Evolutionary conservation across 805 yeast genomes (phyloP), one percentile per base, ranked within the genome.

Genomic region (Starmerella potacharoeniae): DNA sequence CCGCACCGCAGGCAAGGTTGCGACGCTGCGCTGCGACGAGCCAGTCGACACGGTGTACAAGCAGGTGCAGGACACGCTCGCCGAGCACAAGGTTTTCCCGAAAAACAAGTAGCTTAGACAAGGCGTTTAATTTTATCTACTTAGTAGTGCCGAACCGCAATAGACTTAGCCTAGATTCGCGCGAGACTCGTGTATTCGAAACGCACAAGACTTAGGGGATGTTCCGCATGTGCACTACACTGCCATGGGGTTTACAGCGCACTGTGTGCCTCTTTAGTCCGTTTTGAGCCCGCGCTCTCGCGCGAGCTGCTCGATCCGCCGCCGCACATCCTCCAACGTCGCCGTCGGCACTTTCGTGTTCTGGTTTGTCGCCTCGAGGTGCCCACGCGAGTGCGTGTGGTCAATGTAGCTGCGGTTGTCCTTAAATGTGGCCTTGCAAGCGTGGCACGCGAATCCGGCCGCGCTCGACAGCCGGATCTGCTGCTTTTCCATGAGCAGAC

Each of bases 371-470:
- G 65, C 61, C 29, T 65, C 60, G 44, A 69, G 53, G 58, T 73
- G 97, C 57, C 77, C 82, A 37, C 81, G 81, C 39, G 88, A 80
- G 64, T 86, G 88, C 64, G 87, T 72, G 70, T 93, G 97, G 65
- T 90, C 95, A 4, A 87, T 75, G 66, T 82, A 81, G 58, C 88
- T 84, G 61, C 88, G 70, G 55, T 85, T 84, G 66, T 93, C 97
- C 64, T 88, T 82, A 70, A 80, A 91, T 2, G 91, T 83, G 55
- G 86, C 68, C 59, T 83, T 79, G 68, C 98, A 93, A 1, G 79
- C 68, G 10, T 83, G 85, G 69, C 98, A 93, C 62, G 78, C 78
- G 69, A 91, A 91, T 28, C 97, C 96, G 57, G 86, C 86, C 13
- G 16, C 17, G 41, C 51, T 31, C 11, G 42, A 13, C 30, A 43